Evolutionary conservation across 768 basidiomycete genomes (phyloP), one percentile per base, ranked within the genome.

Genomic region (Phaffia tasmanica): DNA sequence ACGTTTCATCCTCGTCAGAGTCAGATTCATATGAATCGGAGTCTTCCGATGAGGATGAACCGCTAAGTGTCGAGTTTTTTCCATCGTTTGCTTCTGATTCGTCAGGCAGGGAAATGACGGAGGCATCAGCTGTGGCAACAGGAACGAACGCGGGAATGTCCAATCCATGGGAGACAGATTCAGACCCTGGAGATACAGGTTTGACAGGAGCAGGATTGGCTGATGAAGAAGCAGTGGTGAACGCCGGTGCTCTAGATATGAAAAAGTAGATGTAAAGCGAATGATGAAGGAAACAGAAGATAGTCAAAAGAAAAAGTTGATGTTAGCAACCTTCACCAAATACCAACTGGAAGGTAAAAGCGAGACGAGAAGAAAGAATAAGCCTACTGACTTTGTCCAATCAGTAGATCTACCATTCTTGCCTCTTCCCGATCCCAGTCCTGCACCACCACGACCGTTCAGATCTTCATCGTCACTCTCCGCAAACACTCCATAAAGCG

Each of bases 401-500:
- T 69, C 63, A 18, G 48, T 57, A 32, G 49, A 30, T 25, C 25
- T 48, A 8, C 6, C 46, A 2, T 55, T 57, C 23, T 35, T 55
- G 32, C 65, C 56, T 27, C 60, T 46, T n/a, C 46, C 25, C 0
- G 35, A 16, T 8, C 48, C 57, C 35, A 27, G 35, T 8, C 35
- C 57, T 15, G 50, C 60, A 9, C 63, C 54, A 0, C 46, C 42
- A 19, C 16, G 27, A 4, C 35, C 25, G 32, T 11, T 7, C 3
- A 8, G 75, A 48, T 77, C 75, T 27, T 87, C 86, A 70, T 84
- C 85, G 63, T 86, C 83, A 23, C 53, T 29, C 5, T 84, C 83
- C 1, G 78, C 86, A 76, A 87, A 89, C 0, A 87, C 78, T 4
- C 88, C 88, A 72, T 88, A 88, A n/a, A 84, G 76, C 1, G 84